Evolutionary conservation across 495 filamentous ascomycete species (phyloP), one percentile per base, ranked within the genome.

Genomic region (Penicillium herquei): DNA sequence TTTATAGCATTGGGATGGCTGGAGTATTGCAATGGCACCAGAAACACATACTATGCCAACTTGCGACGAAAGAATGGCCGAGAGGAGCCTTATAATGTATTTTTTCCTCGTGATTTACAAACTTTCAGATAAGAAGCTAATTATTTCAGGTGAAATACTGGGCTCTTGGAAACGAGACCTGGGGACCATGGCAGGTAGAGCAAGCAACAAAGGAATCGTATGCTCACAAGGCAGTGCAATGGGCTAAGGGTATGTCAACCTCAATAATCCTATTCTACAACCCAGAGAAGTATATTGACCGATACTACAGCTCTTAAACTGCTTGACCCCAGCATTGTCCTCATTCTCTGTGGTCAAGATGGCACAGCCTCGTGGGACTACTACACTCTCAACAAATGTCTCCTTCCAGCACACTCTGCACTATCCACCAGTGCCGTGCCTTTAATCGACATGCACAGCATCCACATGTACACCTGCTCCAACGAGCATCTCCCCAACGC

Each of bases 141-240:
- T 8, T 21, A 8, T 6, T 5, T 33, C 11, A 81, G 75, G 81
- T 84, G 42, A 85, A 82, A 68, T 85, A 85, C 71, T 85, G 82
- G 82, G 81, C 81, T 31, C 74, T 85, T 14, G 89, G 89, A 8
- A 92, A 92, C 67, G 88, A 92, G 66, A 73, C 77, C 40, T 91
- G 82, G 80, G 88, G 89, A 14, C 83, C 87, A n/a, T 91, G 88
- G 88, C 87, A 91, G 67, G 83, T 92, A 40, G 83, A 78, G 64
- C 86, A 91, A 69, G 82, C 85, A 74, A 90, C 86, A 30, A 84
- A 85, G 61, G 83, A 87, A 61, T 85, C 84, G 64, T 92, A 92
- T 63, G 81, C 89, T 18, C 84, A 87, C 68, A 87, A 84, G 63
- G 89, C 88, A 1, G 75, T 80, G 37, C 89, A 92, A 74, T 92